A percentile compares a stretch with the other conserved stretches of the same genome.
phyloP scores from a whole-genome alignment of 371 early-diverging fungal species.

The Dentiscutata heterogama region DNA sequence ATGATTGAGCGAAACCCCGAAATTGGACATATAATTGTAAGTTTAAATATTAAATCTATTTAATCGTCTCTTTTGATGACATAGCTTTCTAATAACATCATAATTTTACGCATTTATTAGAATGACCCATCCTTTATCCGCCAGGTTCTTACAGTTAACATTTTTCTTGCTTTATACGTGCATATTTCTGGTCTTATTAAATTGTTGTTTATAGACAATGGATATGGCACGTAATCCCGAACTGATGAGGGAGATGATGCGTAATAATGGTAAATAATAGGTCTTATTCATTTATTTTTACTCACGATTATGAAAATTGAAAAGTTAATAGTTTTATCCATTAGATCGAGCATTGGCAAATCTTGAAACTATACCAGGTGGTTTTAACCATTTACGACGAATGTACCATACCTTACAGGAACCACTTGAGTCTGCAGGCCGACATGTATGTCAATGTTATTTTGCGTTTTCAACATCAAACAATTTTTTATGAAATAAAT shows the following conservation, averaged over 20 bases:
- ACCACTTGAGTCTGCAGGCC: constrained; percentile 70
- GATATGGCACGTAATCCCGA: constrained; percentile 72
- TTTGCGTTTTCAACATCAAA: background rate
- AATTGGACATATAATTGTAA: constrained; percentile 72
- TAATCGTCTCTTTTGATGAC: too few relatives aligned
- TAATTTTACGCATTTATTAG: background rate
- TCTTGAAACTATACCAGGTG: constrained; percentile 86
- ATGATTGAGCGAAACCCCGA: constrained; percentile 83
- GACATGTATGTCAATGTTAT: constrained; percentile 41
- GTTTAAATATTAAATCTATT: background rate
- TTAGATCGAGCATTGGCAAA: constrained; percentile 86
- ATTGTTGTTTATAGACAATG: constrained; percentile 42
- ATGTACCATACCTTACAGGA: constrained; percentile 83
- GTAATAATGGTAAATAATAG: constrained; percentile 66
- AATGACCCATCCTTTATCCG: constrained; percentile 81
- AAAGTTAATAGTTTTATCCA: background rate
- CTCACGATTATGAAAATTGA: background rate
- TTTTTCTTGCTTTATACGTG: background rate
- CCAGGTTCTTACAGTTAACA: constrained; percentile 56
- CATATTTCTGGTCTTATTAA: background rate
- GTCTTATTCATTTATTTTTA: background rate
- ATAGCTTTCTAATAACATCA: background rate
- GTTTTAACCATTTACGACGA: constrained; percentile 83
- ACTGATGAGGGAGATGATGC: constrained; percentile 82
- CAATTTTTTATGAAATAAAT: background rate